Conservation (phyloP, 345 rosid genomes). For the Rhodamnia rubescens region DNA sequence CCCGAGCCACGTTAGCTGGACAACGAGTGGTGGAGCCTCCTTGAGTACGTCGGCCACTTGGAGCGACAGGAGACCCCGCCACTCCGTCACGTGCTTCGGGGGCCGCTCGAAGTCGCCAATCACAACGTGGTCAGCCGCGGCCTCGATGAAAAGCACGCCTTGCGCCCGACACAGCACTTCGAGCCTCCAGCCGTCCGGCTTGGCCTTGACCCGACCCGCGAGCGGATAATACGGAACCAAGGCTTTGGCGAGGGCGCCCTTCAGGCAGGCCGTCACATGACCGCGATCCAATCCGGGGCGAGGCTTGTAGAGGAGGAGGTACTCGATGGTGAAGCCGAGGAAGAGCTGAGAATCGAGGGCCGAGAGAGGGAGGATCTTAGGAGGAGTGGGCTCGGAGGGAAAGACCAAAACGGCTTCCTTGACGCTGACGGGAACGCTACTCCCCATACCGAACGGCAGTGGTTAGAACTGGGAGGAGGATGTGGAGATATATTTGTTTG, state of each 20-base stretch:
- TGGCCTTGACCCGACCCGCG: constrained; percentile 66
- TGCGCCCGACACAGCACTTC: constrained; percentile 64
- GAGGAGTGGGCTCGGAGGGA: constrained; percentile 63
- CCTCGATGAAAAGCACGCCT: constrained; percentile 62
- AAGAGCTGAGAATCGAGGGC: constrained; percentile 87
- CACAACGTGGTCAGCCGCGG: constrained; percentile 22
- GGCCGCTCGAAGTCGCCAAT: constrained; percentile 38
- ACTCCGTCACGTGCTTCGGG: constrained; percentile 47
- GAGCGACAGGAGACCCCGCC: constrained; percentile 58
- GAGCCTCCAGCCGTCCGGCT: constrained; percentile 25
- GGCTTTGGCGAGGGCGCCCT: constrained; percentile 42
- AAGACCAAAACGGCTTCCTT: constrained; percentile 42
- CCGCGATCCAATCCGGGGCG: constrained; percentile 20
- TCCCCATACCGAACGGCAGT: constrained; percentile 25
- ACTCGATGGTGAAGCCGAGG: constrained; percentile 76
- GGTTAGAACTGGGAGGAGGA: not conserved
- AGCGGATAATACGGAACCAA: constrained; percentile 70
- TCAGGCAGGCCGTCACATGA: constrained; percentile 25
- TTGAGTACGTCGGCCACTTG: constrained; percentile 55
- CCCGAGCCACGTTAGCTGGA: constrained; percentile 84
- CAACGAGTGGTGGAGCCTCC: constrained; percentile 64
- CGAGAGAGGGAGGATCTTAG: constrained; percentile 48
- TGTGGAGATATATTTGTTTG: not conserved
- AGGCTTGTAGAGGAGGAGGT: constrained; percentile 45
- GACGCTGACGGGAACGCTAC: constrained; percentile 33